Percentiles rank a stretch among this genome's conserved stretches.
phyloP scores from a whole-genome alignment of 768 basidiomycete species.

The Tulasnella sp. region DNA sequence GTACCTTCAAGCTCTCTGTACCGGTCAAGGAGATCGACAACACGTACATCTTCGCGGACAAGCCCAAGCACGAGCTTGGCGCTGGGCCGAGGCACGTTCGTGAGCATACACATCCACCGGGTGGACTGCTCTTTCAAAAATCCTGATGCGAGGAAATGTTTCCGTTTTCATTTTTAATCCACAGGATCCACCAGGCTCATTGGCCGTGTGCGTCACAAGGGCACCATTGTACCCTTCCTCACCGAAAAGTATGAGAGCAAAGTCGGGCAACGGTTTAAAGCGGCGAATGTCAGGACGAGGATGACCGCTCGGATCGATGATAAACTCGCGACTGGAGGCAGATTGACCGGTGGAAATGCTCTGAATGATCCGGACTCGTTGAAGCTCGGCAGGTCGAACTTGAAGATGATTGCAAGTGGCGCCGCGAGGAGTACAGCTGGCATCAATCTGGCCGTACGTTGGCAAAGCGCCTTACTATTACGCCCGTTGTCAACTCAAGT shows the following conservation, averaged over 20 bases:
- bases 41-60: constrained; percentile 24
- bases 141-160: background rate
- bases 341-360: background rate
- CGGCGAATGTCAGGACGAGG: constrained; percentile 17
- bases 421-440: constrained; percentile 15
- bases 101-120: too few species aligned
- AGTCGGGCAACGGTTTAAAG: constrained; percentile 14
- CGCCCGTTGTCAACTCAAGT: background rate
- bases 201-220: constrained; percentile 16
- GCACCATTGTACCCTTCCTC: constrained; percentile 13
- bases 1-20: constrained; percentile 30
- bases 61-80: constrained; percentile 20
- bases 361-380: background rate
- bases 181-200: constrained; percentile 7
- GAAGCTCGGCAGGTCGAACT: constrained; percentile 7
- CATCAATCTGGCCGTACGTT: background rate
- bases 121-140: background rate
- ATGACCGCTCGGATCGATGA: constrained; percentile 18
- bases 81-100: constrained; percentile 14
- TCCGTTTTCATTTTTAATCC: background rate
- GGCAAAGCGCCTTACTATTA: background rate
- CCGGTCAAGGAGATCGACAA: constrained; percentile 26
- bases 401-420: constrained; percentile 19
- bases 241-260: constrained; percentile 17
- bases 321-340: constrained; percentile 13